phyloP scores from a whole-genome alignment of 805 yeast genomes.

The Kazachstania bromeliacearum region DNA sequence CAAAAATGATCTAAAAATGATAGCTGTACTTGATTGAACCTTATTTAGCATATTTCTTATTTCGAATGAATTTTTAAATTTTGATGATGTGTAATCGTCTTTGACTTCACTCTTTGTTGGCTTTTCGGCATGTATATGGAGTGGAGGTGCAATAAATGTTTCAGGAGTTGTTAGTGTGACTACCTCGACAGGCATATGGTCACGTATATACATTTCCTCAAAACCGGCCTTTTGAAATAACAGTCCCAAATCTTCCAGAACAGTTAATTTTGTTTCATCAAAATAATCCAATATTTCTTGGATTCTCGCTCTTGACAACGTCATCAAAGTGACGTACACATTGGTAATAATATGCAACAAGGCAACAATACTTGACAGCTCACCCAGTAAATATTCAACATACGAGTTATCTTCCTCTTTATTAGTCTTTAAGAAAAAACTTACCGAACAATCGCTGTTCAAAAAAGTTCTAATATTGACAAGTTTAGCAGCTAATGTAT shows the following conservation, averaged over 20 bases:
- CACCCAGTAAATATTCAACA: slow-evolving; percentile 12
- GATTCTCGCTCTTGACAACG: slow-evolving; percentile 39
- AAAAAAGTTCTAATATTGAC: slow-evolving; percentile 23
- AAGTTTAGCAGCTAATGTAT: slow-evolving; percentile 28
- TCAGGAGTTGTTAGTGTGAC: slow-evolving; percentile 31
- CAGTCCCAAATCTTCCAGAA: slow-evolving; percentile 35
- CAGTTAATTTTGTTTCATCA: slow-evolving; percentile 29
- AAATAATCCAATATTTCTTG: slow-evolving; percentile 21
- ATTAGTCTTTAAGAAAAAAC: slow-evolving; percentile 22
- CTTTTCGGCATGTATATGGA: slow-evolving; percentile 36
- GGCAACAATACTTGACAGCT: slow-evolving; percentile 32
- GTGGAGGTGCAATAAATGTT: slow-evolving; percentile 32
- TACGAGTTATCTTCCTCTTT: slow-evolving; percentile 8
- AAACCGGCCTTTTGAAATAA: slow-evolving; percentile 42
- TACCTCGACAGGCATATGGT: slow-evolving; percentile 41
- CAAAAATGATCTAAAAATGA: slow-evolving; percentile 36
- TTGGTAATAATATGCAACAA: slow-evolving; percentile 45
- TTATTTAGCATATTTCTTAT: slow-evolving; percentile 42
- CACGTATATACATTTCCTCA: slow-evolving; percentile 50
- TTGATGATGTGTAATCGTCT: slow-evolving; percentile 43
- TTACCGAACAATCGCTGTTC: slow-evolving; percentile 11
- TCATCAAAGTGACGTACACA: slow-evolving; percentile 45
- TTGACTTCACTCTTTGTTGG: slow-evolving; percentile 31
- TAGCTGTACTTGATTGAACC: slow-evolving; percentile 37
- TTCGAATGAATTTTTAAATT: slow-evolving; percentile 53